Conservation (phyloP, 139 green algal genomes). For the Haematococcus lacustris region DNA sequence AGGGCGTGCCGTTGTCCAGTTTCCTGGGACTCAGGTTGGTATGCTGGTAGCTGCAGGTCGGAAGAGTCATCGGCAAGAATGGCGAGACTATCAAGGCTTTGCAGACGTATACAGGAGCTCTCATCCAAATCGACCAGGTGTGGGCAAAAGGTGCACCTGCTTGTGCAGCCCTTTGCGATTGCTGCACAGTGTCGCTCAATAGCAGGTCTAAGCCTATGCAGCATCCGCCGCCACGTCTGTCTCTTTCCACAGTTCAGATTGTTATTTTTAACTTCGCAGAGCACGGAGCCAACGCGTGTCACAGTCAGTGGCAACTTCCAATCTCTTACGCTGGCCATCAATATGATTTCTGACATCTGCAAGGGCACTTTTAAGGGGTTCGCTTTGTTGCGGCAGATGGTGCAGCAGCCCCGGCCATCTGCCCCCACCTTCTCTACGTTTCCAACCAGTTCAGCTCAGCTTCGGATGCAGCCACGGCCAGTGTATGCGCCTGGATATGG, state of each 20-base stretch:
- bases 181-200: too few species aligned
- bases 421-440: background rate
- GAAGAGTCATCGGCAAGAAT: constrained; percentile 84
- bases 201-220: too few species aligned
- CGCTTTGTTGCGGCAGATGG: constrained; percentile 49
- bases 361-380: constrained; percentile 64
- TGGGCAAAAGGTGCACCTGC: too few species aligned
- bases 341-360: constrained; percentile 46
- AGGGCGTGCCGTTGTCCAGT: background rate
- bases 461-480: constrained; percentile 7
- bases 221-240: too few species aligned
- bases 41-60: constrained; percentile 30
- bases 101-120: constrained; percentile 71
- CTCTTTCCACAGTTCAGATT: too few species aligned
- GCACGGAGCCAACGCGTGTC: constrained; percentile 20
- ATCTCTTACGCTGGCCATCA: constrained; percentile 33
- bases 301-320: constrained; percentile 47
- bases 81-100: constrained; percentile 78
- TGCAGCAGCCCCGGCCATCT: constrained; percentile 2
- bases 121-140: constrained; percentile 51
- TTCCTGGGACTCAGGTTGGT: background rate
- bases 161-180: too few species aligned
- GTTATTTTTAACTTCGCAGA: too few species aligned
- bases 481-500: constrained; percentile 51
- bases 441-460: background rate